These are phyloP conservation scores for Coemansia sp. DNA, from an alignment of 192 early-diverging fungal genomes.

Conservation along the genomic window DNA sequence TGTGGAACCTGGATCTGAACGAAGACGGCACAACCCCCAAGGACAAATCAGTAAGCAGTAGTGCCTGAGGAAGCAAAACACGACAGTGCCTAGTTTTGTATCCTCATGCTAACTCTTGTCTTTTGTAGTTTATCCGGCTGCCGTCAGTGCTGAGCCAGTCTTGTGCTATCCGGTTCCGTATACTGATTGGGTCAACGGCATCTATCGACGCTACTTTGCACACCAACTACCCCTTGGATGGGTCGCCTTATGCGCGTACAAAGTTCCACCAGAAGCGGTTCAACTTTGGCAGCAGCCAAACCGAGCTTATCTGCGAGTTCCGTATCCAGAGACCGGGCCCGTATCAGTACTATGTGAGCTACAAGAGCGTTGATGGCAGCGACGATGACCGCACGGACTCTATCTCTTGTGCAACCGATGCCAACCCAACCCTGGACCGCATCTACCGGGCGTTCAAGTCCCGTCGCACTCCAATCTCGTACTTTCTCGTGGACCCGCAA, in stretches of 20 bases:
- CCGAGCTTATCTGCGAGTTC: conserved; percentile 69
- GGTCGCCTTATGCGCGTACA: conserved; percentile 54
- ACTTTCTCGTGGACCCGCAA: conserved; percentile 89
- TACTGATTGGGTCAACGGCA: conserved; percentile 76
- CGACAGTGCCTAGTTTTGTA: not conserved
- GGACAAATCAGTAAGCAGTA: conserved; percentile 40
- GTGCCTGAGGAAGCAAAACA: not conserved
- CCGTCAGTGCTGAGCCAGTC: conserved; percentile 46
- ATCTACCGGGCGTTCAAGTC: conserved; percentile 34
- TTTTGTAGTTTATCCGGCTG: conserved; percentile 45
- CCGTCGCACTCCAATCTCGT: conserved; percentile 53
- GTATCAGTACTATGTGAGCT: conserved; percentile 85
- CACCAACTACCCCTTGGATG: conserved; percentile 85
- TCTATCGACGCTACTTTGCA: conserved; percentile 68
- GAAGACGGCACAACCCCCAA: conserved; percentile 48
- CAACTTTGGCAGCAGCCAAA: conserved; percentile 47
- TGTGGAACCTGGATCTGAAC: conserved; percentile 53
- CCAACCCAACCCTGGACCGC: conserved; percentile 36
- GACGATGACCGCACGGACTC: conserved; percentile 17
- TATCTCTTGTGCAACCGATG: conserved; percentile 17
- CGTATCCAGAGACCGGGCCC: conserved; percentile 67
- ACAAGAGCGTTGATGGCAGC: conserved; percentile 46
- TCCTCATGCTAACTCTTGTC: not conserved
- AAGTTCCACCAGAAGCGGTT: conserved; percentile 38
- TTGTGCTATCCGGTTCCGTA: conserved; percentile 74